These are phyloP conservation scores for Yamadazyma sp. DNA, from an alignment of 1,139 yeast genomes.

Conservation along the genomic window DNA sequence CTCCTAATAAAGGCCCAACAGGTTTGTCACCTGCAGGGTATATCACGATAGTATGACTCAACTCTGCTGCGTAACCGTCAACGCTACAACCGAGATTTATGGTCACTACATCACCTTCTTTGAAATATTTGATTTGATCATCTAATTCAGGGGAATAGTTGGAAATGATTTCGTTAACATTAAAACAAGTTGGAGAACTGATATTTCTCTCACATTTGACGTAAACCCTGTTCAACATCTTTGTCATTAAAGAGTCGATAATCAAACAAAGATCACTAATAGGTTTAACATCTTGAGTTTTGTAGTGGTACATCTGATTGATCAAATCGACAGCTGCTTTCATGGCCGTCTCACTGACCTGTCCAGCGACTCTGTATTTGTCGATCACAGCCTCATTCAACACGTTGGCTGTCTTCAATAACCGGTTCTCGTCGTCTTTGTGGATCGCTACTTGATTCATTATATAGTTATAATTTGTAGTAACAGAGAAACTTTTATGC, in stretches of 20 bases:
- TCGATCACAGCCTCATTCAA: constrained; percentile 63
- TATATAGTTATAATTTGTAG: neutral
- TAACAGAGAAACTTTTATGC: neutral
- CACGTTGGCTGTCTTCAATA: constrained; percentile 72
- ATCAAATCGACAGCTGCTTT: constrained; percentile 65
- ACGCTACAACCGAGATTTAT: constrained; percentile 84
- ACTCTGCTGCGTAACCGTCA: constrained; percentile 90
- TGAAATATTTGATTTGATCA: constrained; percentile 48
- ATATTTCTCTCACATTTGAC: constrained; percentile 78
- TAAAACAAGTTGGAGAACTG: constrained; percentile 86
- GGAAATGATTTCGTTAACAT: constrained; percentile 71
- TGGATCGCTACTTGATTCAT: constrained; percentile 58
- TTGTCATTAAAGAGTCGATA: constrained; percentile 71
- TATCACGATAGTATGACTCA: constrained; percentile 83
- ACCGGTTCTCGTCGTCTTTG: constrained; percentile 69
- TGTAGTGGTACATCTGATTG: constrained; percentile 66
- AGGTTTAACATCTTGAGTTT: constrained; percentile 45
- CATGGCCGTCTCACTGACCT: constrained; percentile 84
- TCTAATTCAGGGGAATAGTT: constrained; percentile 91
- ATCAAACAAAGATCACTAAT: constrained; percentile 78
- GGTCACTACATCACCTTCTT: constrained; percentile 83
- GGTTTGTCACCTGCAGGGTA: constrained; percentile 68
- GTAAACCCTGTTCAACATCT: constrained; percentile 55
- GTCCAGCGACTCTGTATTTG: constrained; percentile 88
- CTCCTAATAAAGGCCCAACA: constrained; percentile 76